Base-by-base conservation (phyloP, 2,329 filamentous ascomycete species). In the Fusarium paranaense region DNA sequence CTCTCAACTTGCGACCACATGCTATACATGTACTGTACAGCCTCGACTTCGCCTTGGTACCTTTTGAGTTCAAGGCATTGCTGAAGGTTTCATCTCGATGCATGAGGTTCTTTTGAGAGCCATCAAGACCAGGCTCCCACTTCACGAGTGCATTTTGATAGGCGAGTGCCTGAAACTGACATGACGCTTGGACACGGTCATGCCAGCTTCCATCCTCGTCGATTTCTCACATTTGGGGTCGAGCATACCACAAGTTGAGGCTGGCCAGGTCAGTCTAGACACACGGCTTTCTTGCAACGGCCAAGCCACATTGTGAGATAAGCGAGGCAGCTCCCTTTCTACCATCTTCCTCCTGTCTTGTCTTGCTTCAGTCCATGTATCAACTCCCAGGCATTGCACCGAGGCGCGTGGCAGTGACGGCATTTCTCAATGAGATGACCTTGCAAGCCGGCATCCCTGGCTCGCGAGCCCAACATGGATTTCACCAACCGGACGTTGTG, bases 251-350 rank as follows among this genome's bases (percentile, higher is more conserved):
- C 18, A 22, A 54, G n/a, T 33, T 38, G 45, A 54, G 33, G 13
- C 45, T 40, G 6, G 22, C 18, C 33, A 52, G 25, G 52, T 38
- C 35, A 40, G 33, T 33, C 59, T 47, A 40, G 37, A 45, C 27
- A 60, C 30, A 33, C 42, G 16, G 59, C 13, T 38, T 35, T 47
- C 42, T 54, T 11, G 25, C 16, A 61, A 52, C n/a, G n/a, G 22
- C 56, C 63, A 66, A 18, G 57, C 33, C 47, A 16, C 42, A 22
- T 47, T 70, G 62, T 30, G 22, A 71, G 62, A 70, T 70, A 70
- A 70, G 69, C 52, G 62, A 71, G 54, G 37, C 50, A 70, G 58
- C 50, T 64, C 62, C 42, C 61, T 37, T 57, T 63, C 64, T 59
- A 35, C 60, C 54, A 25, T 67, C 58, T 62, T 57, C 52, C 35